phyloP scores from a whole-genome alignment of 768 basidiomycete species.

The Artomyces pyxidatus region DNA sequence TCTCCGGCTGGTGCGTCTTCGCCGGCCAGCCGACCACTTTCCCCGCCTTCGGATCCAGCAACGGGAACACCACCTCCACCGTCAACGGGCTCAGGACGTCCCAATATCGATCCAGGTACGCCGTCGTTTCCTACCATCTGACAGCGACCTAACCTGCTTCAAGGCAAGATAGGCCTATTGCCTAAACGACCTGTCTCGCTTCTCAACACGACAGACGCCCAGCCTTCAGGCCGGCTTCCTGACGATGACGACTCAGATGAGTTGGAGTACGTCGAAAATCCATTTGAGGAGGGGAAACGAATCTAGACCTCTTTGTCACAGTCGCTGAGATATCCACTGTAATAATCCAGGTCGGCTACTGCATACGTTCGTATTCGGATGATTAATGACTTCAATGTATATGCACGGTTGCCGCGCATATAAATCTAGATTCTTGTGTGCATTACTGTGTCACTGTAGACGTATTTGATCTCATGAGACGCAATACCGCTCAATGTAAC shows the following conservation, averaged over 20 bases:
- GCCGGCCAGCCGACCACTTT: neutral
- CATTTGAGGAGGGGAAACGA: conserved; percentile 19
- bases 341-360: too few species aligned
- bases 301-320: too few species aligned
- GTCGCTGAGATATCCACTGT: too few species aligned
- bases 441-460: too few species aligned
- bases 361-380: too few species aligned
- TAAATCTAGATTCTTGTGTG: too few species aligned
- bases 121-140: neutral
- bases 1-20: neutral
- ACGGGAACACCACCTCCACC: conserved; percentile 2
- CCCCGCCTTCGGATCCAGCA: neutral
- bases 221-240: neutral
- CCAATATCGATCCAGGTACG: conserved; percentile 14
- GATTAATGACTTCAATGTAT: too few species aligned
- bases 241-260: conserved; percentile 16
- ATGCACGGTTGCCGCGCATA: too few species aligned
- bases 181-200: conserved; percentile 22
- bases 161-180: conserved; percentile 20
- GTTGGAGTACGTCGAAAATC: conserved; percentile 20
- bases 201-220: neutral
- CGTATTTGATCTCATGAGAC: too few species aligned
- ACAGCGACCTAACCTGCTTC: neutral
- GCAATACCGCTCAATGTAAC: too few species aligned
- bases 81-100: conserved; percentile 3